These are phyloP conservation scores for Cystofilobasidium capitatum DNA, from an alignment of 768 basidiomycete species.

Conservation along the genomic window DNA sequence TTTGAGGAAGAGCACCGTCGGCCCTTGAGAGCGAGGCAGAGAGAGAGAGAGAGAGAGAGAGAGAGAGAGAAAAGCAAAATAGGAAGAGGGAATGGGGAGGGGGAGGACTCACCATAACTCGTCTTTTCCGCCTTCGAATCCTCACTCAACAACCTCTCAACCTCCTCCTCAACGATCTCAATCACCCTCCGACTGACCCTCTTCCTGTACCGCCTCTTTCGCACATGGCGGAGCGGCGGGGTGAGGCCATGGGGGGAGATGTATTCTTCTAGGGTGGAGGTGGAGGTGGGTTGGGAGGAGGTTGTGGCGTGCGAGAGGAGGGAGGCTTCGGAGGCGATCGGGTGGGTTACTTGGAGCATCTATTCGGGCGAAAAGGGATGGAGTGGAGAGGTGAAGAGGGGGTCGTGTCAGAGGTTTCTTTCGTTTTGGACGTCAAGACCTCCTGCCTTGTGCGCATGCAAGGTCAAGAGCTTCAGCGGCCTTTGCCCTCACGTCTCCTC, in stretches of 20 bases:
- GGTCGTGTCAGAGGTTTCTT: no score
- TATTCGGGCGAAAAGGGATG: constrained; percentile 35
- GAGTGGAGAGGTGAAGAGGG: background rate
- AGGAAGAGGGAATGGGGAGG: background rate
- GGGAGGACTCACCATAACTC: constrained; percentile 54
- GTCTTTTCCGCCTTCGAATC: constrained; percentile 66
- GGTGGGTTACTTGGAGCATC: constrained; percentile 81
- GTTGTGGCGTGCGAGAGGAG: constrained; percentile 65
- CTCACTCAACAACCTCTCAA: constrained; percentile 72
- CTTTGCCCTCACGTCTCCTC: no score
- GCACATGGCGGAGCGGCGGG: constrained; percentile 77
- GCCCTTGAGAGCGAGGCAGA: no score
- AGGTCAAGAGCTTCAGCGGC: background rate
- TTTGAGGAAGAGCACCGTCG: no score
- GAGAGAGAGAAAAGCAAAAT: constrained; percentile 5
- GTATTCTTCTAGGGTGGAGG: constrained; percentile 94
- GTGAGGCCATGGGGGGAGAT: constrained; percentile 96
- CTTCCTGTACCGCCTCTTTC: constrained; percentile 87
- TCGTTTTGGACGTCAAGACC: background rate
- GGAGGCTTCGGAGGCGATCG: constrained; percentile 46
- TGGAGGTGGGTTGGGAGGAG: no score
- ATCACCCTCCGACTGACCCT: constrained; percentile 78
- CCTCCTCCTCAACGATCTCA: constrained; percentile 87
- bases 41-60: background rate
- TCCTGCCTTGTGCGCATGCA: background rate